Percentiles rank a stretch among this genome's conserved stretches.
These are phyloP conservation scores for Gossypium lobatum DNA, from an alignment of 441 rosid genomes.

Conservation along the genomic window DNA sequence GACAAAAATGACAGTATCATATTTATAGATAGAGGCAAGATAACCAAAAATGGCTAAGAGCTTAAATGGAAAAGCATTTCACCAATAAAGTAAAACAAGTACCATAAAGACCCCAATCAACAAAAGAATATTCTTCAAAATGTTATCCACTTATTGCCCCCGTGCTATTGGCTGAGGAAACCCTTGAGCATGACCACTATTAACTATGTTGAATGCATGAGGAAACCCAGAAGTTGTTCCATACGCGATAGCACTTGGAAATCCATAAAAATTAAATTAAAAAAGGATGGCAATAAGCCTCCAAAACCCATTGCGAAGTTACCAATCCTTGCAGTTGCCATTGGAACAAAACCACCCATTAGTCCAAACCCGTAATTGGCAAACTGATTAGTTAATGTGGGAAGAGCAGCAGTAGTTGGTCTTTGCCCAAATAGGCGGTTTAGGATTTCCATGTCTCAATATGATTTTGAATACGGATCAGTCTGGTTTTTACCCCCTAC, in stretches of 20 bases:
- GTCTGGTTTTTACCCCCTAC: conserved; percentile 74
- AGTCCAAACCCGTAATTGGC: conserved; percentile 54
- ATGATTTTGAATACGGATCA: conserved; percentile 62
- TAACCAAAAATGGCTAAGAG: not conserved
- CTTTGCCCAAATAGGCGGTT: conserved; percentile 64
- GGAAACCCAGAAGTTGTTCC: conserved; percentile 58
- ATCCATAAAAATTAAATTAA: conserved; percentile 65
- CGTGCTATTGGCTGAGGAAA: conserved; percentile 27
- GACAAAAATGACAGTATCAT: not conserved
- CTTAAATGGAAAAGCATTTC: conserved; percentile 18
- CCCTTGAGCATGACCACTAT: conserved; percentile 39
- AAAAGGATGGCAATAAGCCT: conserved; percentile 61
- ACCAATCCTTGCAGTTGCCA: conserved; percentile 58
- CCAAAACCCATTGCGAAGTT: conserved; percentile 63
- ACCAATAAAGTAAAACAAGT: conserved; percentile 46
- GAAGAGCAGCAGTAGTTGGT: conserved; percentile 63
- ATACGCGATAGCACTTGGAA: conserved; percentile 49
- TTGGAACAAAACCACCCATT: conserved; percentile 58
- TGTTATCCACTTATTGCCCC: conserved; percentile 41
- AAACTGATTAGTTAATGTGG: conserved; percentile 31
- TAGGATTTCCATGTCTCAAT: conserved; percentile 57
- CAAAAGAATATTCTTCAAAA: conserved; percentile 40
- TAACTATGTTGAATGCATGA: conserved; percentile 42
- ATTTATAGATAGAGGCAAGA: conserved; percentile 21
- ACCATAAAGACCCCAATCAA: conserved; percentile 46